phyloP scores from a whole-genome alignment of 306 rosid species.

The Hippophae gyantsensis region DNA sequence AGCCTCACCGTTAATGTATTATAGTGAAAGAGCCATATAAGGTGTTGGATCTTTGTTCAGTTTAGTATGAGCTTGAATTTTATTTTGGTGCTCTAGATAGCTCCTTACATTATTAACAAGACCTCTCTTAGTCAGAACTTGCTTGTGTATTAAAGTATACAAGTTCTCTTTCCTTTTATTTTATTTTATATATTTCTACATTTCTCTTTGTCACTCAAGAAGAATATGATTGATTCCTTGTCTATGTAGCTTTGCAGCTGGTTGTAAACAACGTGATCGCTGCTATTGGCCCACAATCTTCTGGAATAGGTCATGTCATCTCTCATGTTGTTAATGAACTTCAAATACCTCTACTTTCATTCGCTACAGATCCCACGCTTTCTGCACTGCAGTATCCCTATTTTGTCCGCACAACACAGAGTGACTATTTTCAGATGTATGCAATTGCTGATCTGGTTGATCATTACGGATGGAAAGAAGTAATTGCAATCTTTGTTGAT shows the following conservation, averaged over 20 bases:
- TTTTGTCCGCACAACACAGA: slow-evolving; percentile 68
- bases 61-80: too few relatives aligned
- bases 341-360: slow-evolving; percentile 80
- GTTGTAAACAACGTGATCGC: slow-evolving; percentile 65
- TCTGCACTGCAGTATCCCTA: slow-evolving; percentile 72
- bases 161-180: too few relatives aligned
- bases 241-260: slow-evolving; percentile 75
- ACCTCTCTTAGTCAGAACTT: too few relatives aligned
- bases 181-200: background rate
- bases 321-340: slow-evolving; percentile 87
- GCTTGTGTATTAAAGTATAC: too few relatives aligned
- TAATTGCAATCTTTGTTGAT: slow-evolving; percentile 71
- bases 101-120: too few relatives aligned
- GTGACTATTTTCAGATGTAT: slow-evolving; percentile 68
- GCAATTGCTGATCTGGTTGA: slow-evolving; percentile 72
- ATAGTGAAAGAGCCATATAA: too few relatives aligned
- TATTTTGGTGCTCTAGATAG: too few relatives aligned
- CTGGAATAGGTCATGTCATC: slow-evolving; percentile 81
- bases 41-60: too few relatives aligned
- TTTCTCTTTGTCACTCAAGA: background rate
- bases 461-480: slow-evolving; percentile 61
- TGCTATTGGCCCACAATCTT: slow-evolving; percentile 87
- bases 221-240: slow-evolving; percentile 10
- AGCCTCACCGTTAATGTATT: too few relatives aligned
- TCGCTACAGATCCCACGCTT: slow-evolving; percentile 83